Base-by-base conservation (phyloP, 148 eudicot genomes). In the Nepenthes gracilis region DNA sequence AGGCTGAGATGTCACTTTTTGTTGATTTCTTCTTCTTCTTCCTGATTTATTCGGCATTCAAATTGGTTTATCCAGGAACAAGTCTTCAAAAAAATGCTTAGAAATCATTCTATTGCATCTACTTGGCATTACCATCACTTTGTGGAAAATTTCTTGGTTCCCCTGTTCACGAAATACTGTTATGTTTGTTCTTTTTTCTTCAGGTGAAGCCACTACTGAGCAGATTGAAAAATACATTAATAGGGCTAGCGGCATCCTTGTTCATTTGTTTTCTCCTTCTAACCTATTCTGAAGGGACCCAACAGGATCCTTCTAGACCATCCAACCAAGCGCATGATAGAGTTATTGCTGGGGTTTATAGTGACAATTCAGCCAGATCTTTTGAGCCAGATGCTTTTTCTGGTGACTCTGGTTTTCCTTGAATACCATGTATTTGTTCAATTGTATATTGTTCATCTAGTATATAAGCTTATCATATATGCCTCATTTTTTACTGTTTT, bases 381-480 rank as follows among this genome's bases (percentile, higher is more conserved):
- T 93, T 93, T 56, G 98, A 88, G 66, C 98, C 96, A 0, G 96
- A 88, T 36, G 89, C 98, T 2, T 93, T 93, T 64, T 82, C 88
- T 70, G 94, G 90, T 49, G 85, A 77, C 64, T 70, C 94, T 67
- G 76, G 55, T 66, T 61, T 62, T 68, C 32, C 58, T 58, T 43
- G 76, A 74, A 60, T 71, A 61, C 48, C 50, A 4, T 23, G 23
- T 23, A 23, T 23, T 23, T 23, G 23, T 23, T 23, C 23, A 23
- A 23, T 23, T 15, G 33, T 57, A 36, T 36, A 57, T 9, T 58
- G 61, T 37, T 23, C 23, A 23, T 23, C 23, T 23, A 23, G 23
- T 23, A 23, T 23, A 23, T 23, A 23, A 23, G 23, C 23, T 23
- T 23, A 23, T 23, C 23, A 23, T 23, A 23, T 23, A 23, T 23